These are phyloP conservation scores for Saccharum spontaneum DNA, from an alignment of 176 grass and related monocot genomes.

Conservation along the genomic window DNA sequence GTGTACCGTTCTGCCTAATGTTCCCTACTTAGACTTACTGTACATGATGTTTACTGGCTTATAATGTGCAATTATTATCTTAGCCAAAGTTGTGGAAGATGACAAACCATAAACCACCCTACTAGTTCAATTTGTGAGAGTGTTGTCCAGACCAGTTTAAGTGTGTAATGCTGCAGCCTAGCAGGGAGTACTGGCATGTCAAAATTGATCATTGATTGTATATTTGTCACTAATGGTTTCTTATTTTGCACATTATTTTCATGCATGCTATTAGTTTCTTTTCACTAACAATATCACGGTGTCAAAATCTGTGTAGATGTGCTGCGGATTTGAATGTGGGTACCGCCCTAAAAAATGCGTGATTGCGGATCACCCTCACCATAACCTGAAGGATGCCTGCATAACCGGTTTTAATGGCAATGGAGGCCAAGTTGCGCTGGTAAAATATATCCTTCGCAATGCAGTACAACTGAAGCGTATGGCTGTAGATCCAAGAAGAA, in stretches of 20 bases:
- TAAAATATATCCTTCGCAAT: conserved; percentile 4
- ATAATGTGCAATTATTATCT: neutral
- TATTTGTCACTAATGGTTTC: neutral
- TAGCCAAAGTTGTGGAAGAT: neutral
- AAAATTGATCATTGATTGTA: neutral
- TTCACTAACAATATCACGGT: neutral
- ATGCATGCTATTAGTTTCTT: neutral
- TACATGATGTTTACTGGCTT: neutral
- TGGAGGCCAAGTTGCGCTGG: conserved; percentile 19
- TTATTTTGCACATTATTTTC: neutral
- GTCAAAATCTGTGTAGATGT: neutral
- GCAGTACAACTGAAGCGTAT: neutral
- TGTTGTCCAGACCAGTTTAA: neutral
- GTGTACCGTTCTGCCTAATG: neutral
- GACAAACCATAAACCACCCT: no score
- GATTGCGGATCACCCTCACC: neutral
- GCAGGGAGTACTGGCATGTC: no score
- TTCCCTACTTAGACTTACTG: no score
- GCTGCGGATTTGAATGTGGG: no score
- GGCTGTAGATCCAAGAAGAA: neutral
- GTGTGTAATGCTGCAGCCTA: neutral
- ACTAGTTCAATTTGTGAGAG: no score
- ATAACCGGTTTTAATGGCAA: conserved; percentile 21
- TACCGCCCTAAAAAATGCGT: neutral
- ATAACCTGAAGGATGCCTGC: conserved; percentile 3